These are phyloP conservation scores for Suillus luteus DNA, from an alignment of 768 basidiomycete species.

Conservation along the genomic window DNA sequence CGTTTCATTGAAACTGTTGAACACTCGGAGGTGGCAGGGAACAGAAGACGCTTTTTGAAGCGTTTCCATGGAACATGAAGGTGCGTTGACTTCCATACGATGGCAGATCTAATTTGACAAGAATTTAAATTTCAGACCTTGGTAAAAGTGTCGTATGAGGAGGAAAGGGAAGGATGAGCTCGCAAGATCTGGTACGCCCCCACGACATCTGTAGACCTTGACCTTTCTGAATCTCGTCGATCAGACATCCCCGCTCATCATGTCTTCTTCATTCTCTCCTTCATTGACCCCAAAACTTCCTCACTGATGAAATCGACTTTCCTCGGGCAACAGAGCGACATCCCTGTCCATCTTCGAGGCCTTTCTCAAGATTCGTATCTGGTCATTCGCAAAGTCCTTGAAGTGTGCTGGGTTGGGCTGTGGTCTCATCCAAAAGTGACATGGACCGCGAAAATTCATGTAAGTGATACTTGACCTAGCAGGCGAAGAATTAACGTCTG, in stretches of 20 bases:
- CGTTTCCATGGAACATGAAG: constrained; percentile 80
- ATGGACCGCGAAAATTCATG: constrained; percentile 72
- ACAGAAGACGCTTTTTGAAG: constrained; percentile 60
- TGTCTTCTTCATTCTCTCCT: constrained; percentile 70
- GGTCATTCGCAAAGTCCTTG: constrained; percentile 64
- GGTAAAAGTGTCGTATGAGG: constrained; percentile 64
- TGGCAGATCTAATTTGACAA: not conserved
- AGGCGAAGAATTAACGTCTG: not conserved
- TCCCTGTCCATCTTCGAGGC: constrained; percentile 74
- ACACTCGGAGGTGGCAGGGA: constrained; percentile 62
- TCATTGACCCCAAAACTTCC: constrained; percentile 52
- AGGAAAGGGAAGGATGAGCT: constrained; percentile 56
- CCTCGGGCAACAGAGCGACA: constrained; percentile 69
- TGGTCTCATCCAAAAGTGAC: constrained; percentile 76
- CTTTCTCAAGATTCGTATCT: constrained; percentile 64
- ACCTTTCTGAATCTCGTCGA: too few relatives aligned
- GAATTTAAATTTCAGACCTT: constrained; percentile 56
- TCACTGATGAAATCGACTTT: constrained; percentile 61
- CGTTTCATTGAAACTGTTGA: too few relatives aligned
- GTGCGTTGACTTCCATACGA: constrained; percentile 35
- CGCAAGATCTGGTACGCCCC: constrained; percentile 54
- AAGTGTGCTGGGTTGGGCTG: constrained; percentile 73
- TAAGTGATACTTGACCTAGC: constrained; percentile 32
- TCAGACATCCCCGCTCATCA: constrained; percentile 80
- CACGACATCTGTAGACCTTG: not conserved